Evolutionary conservation across 768 basidiomycete species (phyloP), one percentile per base, ranked within the genome.

Genomic region (Flagelloscypha sp.): DNA sequence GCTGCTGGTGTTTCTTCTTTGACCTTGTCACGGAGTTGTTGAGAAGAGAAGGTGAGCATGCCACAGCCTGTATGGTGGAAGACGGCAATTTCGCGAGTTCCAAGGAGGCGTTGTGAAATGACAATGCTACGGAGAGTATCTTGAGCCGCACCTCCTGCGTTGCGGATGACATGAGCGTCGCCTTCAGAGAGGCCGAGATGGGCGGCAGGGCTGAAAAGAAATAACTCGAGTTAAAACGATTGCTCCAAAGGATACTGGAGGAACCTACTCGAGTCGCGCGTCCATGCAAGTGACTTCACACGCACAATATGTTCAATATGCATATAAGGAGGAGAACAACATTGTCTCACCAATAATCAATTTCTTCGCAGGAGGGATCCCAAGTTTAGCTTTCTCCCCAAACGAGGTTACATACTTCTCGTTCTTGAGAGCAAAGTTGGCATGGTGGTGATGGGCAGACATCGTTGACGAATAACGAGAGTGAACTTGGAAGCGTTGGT

Each of bases 1-100:
- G 48, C 38, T 11, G 48, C 41, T 8, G 56, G 54, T 34, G 50
- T 52, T 21, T 49, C 48, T 20, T 55, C 51, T 42, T 60, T 62
- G 40, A 72, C 55, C 17, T 58, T 46, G 17, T 48, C 44, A 33
- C 59, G 65, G 24, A 72, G 47, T 24, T 58, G 35, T 1, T 54
- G 48, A 6, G 59, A 58, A 7, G 50, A 57, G 55, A 72, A 68
- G 5, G 61, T 66, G 33, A 67, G 48, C 72, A 75, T 70, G 19
- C 73, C 73, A 41, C 73, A 74, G 37, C 63, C 68, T 5, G 68
- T 72, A 50, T 76, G 73, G 47, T 74, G 70, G 50, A 73, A 59
- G 27, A 76, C 48, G 2, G 66, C 58, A 33, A 74, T 64, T 43
- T 74, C 65, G 24, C 53, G 50, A 5, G 68, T 72, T 20, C 65